These are phyloP conservation scores for Sarocladium kiliense DNA, from an alignment of 2,329 filamentous ascomycete genomes.

Conservation along the genomic window DNA sequence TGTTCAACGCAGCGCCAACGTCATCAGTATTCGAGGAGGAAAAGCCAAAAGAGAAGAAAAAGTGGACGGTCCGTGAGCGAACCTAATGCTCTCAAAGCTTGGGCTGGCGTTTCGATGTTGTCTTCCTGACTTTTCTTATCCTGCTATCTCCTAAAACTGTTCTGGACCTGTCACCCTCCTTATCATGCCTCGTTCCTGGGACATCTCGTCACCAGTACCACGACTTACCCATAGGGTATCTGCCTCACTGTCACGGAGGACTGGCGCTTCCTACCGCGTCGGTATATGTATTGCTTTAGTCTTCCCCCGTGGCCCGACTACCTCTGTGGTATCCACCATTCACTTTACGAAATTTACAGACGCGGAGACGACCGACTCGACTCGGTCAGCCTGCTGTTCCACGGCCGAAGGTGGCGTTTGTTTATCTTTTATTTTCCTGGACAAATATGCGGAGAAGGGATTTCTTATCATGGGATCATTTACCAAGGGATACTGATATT, in stretches of 20 bases:
- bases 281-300: too few species aligned
- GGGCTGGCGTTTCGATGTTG: not conserved
- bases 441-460: not conserved
- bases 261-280: not conserved
- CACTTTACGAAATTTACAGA: too few species aligned
- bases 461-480: not conserved
- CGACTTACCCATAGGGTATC: too few species aligned
- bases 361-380: too few species aligned
- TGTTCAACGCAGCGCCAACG: slow-evolving; percentile 1
- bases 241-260: too few species aligned
- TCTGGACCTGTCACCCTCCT: not conserved
- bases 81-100: not conserved
- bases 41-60: slow-evolving; percentile 9
- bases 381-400: not conserved
- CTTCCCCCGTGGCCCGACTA: too few species aligned
- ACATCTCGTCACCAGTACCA: too few species aligned
- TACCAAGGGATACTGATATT: not conserved
- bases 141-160: not conserved
- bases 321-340: too few species aligned
- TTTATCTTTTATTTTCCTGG: not conserved
- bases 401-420: not conserved
- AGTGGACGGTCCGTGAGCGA: slow-evolving; percentile 2
- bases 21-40: slow-evolving; percentile 8
- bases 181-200: not conserved
- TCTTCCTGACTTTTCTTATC: not conserved